These are phyloP conservation scores for Gossypium rotundifolium DNA, from an alignment of 345 rosid genomes.

Conservation along the genomic window DNA sequence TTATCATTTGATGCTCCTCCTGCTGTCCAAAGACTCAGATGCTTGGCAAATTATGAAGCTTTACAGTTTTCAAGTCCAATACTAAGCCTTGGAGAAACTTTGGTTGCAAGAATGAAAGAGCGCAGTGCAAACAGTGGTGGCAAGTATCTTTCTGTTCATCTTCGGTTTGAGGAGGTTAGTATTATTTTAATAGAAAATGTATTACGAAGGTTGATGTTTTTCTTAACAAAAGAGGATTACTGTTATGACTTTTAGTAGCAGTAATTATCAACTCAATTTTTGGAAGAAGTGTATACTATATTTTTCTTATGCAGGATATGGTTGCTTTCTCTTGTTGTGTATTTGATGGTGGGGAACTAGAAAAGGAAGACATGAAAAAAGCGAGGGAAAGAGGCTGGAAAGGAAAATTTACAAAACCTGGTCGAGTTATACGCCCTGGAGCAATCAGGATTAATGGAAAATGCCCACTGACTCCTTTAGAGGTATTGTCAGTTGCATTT, in stretches of 20 bases:
- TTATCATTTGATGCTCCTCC: constrained; percentile 95
- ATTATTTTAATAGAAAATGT: constrained; percentile 11
- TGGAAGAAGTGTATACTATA: not conserved
- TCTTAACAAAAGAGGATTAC: not conserved
- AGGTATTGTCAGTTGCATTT: constrained; percentile 41
- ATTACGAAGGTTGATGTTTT: not conserved
- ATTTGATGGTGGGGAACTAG: constrained; percentile 93
- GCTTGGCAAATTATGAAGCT: constrained; percentile 92
- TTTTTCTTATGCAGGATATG: constrained; percentile 67
- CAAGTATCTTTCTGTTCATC: constrained; percentile 91
- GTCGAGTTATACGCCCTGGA: constrained; percentile 96
- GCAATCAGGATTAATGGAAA: constrained; percentile 92
- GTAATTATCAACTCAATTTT: not conserved
- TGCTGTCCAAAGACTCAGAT: constrained; percentile 83
- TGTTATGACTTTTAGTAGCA: not conserved
- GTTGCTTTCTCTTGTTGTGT: constrained; percentile 99
- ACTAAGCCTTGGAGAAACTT: constrained; percentile 62
- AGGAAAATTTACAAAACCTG: constrained; percentile 96
- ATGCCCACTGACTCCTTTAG: constrained; percentile 96
- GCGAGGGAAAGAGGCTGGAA: constrained; percentile 99
- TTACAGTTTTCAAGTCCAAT: constrained; percentile 71
- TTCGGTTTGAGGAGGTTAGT: constrained; percentile 98
- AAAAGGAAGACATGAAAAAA: constrained; percentile 75
- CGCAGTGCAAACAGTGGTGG: constrained; percentile 69
- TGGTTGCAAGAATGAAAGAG: constrained; percentile 96